phyloP scores from a whole-genome alignment of 2,329 filamentous ascomycete species.

The Elsinoe necatrix region DNA sequence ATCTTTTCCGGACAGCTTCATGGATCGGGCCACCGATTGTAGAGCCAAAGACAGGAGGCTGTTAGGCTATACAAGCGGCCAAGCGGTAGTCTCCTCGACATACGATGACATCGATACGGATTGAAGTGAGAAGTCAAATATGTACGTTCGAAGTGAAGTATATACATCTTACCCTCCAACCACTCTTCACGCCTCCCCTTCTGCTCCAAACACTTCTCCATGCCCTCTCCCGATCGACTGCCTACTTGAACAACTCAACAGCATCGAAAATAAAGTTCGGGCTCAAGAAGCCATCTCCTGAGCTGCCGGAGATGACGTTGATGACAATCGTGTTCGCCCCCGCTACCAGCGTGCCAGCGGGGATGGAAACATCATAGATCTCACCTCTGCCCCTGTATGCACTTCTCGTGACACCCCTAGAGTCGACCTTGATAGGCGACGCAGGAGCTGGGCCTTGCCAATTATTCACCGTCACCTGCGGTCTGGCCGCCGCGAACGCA shows the following conservation, averaged over 20 bases:
- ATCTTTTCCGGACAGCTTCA: too few relatives aligned
- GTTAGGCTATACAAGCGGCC: too few relatives aligned
- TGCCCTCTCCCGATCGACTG: not conserved
- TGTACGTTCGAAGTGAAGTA: not conserved
- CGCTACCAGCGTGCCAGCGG: constrained; percentile 49
- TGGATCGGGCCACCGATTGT: too few relatives aligned
- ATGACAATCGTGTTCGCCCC: constrained; percentile 57
- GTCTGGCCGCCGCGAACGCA: constrained; percentile 52
- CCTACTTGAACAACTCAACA: constrained; percentile 18
- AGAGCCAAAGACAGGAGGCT: too few relatives aligned
- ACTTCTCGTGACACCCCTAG: constrained; percentile 56
- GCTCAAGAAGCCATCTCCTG: constrained; percentile 46
- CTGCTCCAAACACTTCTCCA: not conserved
- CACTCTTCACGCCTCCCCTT: too few relatives aligned
- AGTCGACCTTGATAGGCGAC: constrained; percentile 47
- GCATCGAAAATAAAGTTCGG: constrained; percentile 41
- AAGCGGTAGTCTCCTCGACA: not conserved
- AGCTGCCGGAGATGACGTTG: constrained; percentile 50
- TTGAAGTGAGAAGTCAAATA: not conserved
- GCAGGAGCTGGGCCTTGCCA: constrained; percentile 41
- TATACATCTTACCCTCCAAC: not conserved
- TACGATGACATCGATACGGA: not conserved
- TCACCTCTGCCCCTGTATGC: constrained; percentile 57
- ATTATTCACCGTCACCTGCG: constrained; percentile 49
- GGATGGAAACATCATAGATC: constrained; percentile 54